Evolutionary conservation across 1,139 yeast genomes (phyloP), one percentile per base, ranked within the genome.

Genomic region (Candida albicans): DNA sequence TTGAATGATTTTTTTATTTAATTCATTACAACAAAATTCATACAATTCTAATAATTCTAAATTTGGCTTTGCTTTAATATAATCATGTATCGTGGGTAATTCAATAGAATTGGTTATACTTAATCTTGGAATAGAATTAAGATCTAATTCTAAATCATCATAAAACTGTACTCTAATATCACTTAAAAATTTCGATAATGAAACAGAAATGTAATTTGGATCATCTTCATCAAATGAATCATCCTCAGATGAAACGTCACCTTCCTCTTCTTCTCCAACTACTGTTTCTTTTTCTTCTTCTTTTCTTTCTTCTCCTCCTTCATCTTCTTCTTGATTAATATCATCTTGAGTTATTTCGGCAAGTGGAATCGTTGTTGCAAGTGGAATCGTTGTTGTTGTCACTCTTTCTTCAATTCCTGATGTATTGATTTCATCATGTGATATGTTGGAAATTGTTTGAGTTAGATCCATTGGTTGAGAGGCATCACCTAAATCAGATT

Each of bases 21-120:
- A 61, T 51, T 80, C 84, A 26, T 70, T 64, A 50, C 80, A 75
- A 46, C 81, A 76, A 49, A 81, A 79, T 34, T 76, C 74, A 48
- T 69, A 73, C 45, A 75, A 68, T 44, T 79, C 81, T 13, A 79
- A 53, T 35, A 76, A 54, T 5, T 72, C 69, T 14, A 70, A 54
- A 32, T 58, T 61, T 10, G 61, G 61, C 15, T 57, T 55, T 0
- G 72, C 75, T 33, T 49, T 52, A 8, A 65, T 58, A 47, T 63
- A 74, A 35, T 73, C 77, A 1, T 47, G 43, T 18, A 54, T 52
- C 1, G 52, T 44, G 8, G 34, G 24, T 2, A 48, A 50, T 18
- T 58, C 57, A 6, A 49, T 44, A 6, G 29, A 11, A n/a, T 49
- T 48, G 1, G 57, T 52, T 1, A 63, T 53, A 37, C 68, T 64